A percentile compares a stretch with the other conserved stretches of the same genome.
Conservation (phyloP, 2,329 filamentous ascomycete species). For the Zymoseptoria passerinii region DNA sequence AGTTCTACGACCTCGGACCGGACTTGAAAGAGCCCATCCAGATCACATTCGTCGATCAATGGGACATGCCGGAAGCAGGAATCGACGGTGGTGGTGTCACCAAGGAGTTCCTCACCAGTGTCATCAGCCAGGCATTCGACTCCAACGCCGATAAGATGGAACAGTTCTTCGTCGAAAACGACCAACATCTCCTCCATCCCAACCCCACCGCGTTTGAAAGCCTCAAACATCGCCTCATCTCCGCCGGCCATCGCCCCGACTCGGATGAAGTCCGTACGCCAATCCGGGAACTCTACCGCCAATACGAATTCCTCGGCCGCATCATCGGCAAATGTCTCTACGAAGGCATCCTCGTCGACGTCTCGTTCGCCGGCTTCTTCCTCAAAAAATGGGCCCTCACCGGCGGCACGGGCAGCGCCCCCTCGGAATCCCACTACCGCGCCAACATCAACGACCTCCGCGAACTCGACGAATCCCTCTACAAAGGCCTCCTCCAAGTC, state of each 20-base stretch:
- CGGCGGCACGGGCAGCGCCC: constrained; percentile 53
- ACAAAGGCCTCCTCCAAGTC: constrained; percentile 70
- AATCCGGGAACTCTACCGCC: constrained; percentile 47
- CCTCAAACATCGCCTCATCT: constrained; percentile 6
- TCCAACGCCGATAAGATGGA: constrained; percentile 34
- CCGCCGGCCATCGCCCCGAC: constrained; percentile 5
- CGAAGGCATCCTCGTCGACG: constrained; percentile 89
- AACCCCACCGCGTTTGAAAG: constrained; percentile 55
- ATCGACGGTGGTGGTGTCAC: constrained; percentile 97
- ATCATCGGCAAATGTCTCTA: constrained; percentile 96
- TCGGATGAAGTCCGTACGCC: constrained; percentile 8
- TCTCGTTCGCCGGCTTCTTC: constrained; percentile 91
- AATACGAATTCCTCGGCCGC: constrained; percentile 86
- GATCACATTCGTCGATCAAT: constrained; percentile 92
- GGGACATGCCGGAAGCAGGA: constrained; percentile 76
- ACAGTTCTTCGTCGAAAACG: constrained; percentile 69
- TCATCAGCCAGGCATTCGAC: constrained; percentile 77
- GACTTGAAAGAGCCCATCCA: constrained; percentile 90
- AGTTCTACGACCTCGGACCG: constrained; percentile 74
- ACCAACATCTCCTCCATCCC: constrained; percentile 78
- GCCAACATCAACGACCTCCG: constrained; percentile 91
- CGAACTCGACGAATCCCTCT: constrained; percentile 83
- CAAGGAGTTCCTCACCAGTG: constrained; percentile 88
- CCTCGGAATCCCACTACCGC: constrained; percentile 66
- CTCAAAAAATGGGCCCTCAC: constrained; percentile 87